These are phyloP conservation scores for Phlebiopsis flavidoalba DNA, from an alignment of 768 basidiomycete genomes.

Conservation along the genomic window DNA sequence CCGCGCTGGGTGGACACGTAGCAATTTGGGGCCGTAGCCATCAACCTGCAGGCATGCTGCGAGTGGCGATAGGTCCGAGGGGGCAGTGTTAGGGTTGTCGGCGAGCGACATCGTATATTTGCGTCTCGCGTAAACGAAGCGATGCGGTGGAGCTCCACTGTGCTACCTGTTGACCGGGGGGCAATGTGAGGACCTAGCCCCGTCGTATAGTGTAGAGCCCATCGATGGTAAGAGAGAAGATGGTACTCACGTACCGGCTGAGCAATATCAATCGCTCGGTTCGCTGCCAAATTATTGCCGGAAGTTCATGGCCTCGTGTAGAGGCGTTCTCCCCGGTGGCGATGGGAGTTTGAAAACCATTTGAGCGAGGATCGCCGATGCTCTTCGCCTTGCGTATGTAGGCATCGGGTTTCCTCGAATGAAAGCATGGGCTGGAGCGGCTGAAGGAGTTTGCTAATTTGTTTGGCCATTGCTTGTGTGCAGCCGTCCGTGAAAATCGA, in stretches of 20 bases:
- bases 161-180: no score
- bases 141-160: constrained; percentile 53
- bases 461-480: constrained; percentile 69
- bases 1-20: constrained; percentile 21
- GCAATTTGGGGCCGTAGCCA: constrained; percentile 54
- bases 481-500: constrained; percentile 68
- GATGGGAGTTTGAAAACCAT: constrained; percentile 55
- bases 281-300: constrained; percentile 59
- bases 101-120: constrained; percentile 67
- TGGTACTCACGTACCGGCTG: constrained; percentile 57
- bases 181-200: constrained; percentile 47
- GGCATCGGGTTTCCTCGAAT: constrained; percentile 64
- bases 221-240: not conserved
- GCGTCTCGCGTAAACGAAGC: constrained; percentile 56
- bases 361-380: constrained; percentile 54
- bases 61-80: constrained; percentile 62
- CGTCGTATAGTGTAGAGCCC: not conserved
- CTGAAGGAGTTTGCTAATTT: constrained; percentile 57
- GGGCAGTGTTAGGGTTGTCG: constrained; percentile 77
- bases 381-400: constrained; percentile 42
- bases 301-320: constrained; percentile 58
- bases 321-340: constrained; percentile 60
- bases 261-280: constrained; percentile 61
- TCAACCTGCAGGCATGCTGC: constrained; percentile 68
- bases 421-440: constrained; percentile 51